Percentiles rank a stretch among this genome's conserved stretches.
These are phyloP conservation scores for Stagonosporopsis tanaceti DNA, from an alignment of 2,329 filamentous ascomycete genomes.

Conservation along the genomic window DNA sequence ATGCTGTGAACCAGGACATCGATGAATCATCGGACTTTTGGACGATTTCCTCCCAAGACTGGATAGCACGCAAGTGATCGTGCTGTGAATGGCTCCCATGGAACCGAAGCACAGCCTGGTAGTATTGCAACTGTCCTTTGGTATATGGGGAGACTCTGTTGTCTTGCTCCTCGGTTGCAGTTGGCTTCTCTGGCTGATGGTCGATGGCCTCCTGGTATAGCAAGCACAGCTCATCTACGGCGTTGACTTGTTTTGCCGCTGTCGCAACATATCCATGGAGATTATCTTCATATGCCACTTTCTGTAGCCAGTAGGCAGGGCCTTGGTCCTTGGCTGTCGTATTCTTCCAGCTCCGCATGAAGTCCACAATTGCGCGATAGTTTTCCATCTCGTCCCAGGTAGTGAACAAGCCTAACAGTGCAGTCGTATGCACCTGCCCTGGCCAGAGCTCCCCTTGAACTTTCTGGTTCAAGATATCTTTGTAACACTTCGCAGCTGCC, in stretches of 20 bases:
- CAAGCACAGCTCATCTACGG: too few species aligned
- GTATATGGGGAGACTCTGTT: neutral
- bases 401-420: too few species aligned
- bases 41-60: conserved; percentile 7
- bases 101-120: conserved; percentile 2
- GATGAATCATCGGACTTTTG: neutral
- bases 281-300: neutral
- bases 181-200: neutral
- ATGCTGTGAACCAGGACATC: neutral
- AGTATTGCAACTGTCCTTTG: conserved; percentile 6
- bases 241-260: too few species aligned
- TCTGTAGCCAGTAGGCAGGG: neutral
- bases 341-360: conserved; percentile 5
- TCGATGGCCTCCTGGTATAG: too few species aligned
- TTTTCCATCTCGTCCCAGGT: neutral
- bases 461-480: too few species aligned
- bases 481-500: too few species aligned
- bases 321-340: neutral
- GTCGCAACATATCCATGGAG: too few species aligned
- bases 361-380: neutral
- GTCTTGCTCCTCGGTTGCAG: neutral
- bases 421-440: too few species aligned
- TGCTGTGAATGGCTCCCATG: neutral
- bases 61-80: conserved; percentile 2
- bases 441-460: too few species aligned